phyloP scores from a whole-genome alignment of 345 rosid species.

The Excoecaria agallocha region DNA sequence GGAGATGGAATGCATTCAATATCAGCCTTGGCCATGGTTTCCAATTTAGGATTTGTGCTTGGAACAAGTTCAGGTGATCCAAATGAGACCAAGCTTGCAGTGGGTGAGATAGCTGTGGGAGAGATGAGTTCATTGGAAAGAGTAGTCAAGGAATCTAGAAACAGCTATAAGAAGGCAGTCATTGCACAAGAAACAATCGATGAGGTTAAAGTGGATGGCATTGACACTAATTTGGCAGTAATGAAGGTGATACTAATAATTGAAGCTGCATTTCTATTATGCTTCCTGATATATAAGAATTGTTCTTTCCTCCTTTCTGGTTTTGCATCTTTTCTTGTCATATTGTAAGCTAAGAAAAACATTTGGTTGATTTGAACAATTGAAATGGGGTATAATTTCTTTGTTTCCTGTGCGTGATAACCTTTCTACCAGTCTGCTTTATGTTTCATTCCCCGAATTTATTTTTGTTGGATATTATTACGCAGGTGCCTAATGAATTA shows the following conservation, averaged over 20 bases:
- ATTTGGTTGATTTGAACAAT: background rate
- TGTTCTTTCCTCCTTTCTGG: background rate
- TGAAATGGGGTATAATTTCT: background rate
- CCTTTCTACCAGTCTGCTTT: background rate
- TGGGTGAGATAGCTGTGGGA: slow-evolving; percentile 89
- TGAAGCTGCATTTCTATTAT: slow-evolving; percentile 12
- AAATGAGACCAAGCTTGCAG: slow-evolving; percentile 49
- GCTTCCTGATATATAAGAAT: background rate
- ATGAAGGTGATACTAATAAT: slow-evolving; percentile 70
- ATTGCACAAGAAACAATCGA: slow-evolving; percentile 79
- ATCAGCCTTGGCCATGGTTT: slow-evolving; percentile 74
- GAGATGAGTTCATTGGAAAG: slow-evolving; percentile 76
- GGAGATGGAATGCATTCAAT: slow-evolving; percentile 63
- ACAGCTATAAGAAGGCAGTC: slow-evolving; percentile 71
- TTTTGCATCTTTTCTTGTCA: background rate
- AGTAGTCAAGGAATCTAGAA: slow-evolving; percentile 73
- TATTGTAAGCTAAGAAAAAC: background rate
- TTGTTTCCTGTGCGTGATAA: background rate
- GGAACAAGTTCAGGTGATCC: slow-evolving; percentile 55
- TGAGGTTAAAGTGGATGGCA: slow-evolving; percentile 90
- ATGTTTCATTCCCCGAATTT: background rate
- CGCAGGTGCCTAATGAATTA: background rate
- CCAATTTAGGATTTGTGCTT: slow-evolving; percentile 69
- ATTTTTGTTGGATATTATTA: background rate
- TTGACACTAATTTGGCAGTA: slow-evolving; percentile 92